Conservation (phyloP, 2,329 filamentous ascomycete species). For the Sarocladium kiliense region DNA sequence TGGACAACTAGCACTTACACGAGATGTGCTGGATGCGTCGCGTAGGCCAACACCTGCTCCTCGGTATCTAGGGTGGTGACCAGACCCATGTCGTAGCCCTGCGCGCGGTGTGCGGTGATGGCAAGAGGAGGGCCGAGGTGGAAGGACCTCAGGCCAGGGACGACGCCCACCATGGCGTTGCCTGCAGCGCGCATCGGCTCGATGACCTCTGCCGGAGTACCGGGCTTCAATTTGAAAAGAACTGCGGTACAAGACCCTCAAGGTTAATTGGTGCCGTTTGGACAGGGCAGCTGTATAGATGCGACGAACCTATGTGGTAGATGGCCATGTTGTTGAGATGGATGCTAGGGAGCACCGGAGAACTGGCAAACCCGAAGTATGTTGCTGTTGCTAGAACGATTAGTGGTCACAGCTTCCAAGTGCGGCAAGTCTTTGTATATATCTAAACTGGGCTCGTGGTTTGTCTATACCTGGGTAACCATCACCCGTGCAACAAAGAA, state of each 20-base stretch:
- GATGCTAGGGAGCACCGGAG: no score
- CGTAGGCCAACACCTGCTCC: slow-evolving; percentile 14
- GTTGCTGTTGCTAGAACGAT: no score
- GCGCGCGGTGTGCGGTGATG: slow-evolving; percentile 12
- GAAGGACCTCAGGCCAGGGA: not conserved
- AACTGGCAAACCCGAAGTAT: no score
- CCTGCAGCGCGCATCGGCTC: not conserved
- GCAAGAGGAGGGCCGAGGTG: slow-evolving; percentile 12
- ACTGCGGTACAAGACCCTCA: slow-evolving; percentile 9
- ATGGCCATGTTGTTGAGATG: slow-evolving; percentile 11
- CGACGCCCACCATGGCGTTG: not conserved
- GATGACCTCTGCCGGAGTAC: not conserved
- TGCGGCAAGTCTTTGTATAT: no score
- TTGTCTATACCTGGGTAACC: no score
- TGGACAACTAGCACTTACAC: no score
- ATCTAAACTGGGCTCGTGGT: no score
- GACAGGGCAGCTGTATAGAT: no score
- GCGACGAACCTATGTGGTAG: slow-evolving; percentile 10
- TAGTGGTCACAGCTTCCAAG: no score
- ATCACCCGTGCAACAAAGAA: no score
- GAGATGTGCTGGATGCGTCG: slow-evolving; percentile 14
- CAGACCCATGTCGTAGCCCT: slow-evolving; percentile 15
- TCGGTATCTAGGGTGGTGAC: slow-evolving; percentile 15
- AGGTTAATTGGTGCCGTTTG: no score
- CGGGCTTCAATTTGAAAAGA: slow-evolving; percentile 14